Conservation (phyloP, 306 rosid species). For the Trifolium fragiferum region DNA sequence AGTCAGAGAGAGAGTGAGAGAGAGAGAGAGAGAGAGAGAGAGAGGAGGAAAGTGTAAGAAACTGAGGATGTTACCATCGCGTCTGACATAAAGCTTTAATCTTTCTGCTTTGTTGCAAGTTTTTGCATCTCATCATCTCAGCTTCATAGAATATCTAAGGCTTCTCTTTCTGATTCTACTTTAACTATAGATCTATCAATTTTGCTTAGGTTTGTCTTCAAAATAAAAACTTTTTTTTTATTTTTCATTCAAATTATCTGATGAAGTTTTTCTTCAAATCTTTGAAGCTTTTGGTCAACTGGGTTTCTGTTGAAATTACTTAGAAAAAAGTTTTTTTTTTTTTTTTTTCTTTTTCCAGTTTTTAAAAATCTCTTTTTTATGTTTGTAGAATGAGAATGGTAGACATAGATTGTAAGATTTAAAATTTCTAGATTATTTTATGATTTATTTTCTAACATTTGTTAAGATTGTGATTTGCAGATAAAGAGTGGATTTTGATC, state of each 20-base stretch:
- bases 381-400: background rate
- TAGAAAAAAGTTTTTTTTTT: background rate
- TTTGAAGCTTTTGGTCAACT: slow-evolving; percentile 4
- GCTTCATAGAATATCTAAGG: background rate
- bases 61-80: slow-evolving; percentile 45
- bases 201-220: slow-evolving; percentile 35
- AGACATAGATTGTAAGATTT: background rate
- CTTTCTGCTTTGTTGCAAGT: slow-evolving; percentile 37
- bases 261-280: slow-evolving; percentile 36
- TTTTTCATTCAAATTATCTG: background rate
- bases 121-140: slow-evolving; percentile 10
- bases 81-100: slow-evolving; percentile 55
- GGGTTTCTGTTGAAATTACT: slow-evolving; percentile 36
- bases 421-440: background rate
- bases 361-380: background rate
- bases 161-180: slow-evolving; percentile 36
- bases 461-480: slow-evolving; percentile 40
- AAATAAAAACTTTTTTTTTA: background rate
- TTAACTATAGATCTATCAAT: slow-evolving; percentile 44
- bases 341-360: slow-evolving; percentile 36
- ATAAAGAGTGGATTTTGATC: slow-evolving; percentile 45
- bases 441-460: slow-evolving; percentile 28
- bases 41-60: slow-evolving; percentile 19
- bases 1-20: slow-evolving; percentile 34
- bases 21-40: slow-evolving; percentile 36